A percentile compares a stretch with the other conserved stretches of the same genome.
Evolutionary conservation across 2,329 filamentous ascomycete species (phyloP).

Genomic region (Colletotrichum sp.): DNA sequence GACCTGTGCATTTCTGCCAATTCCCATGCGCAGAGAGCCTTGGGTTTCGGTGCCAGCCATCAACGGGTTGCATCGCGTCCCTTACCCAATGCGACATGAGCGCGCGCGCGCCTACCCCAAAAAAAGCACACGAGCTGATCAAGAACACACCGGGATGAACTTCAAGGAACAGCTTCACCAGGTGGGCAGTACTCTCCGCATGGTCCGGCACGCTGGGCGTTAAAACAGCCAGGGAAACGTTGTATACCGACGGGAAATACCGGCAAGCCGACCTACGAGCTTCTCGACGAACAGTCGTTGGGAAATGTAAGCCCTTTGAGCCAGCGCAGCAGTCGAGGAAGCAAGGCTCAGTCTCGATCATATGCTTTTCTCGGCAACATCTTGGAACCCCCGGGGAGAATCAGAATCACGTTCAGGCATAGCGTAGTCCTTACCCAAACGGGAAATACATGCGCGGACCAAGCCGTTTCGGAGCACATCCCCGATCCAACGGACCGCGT

Average conservation of each 20-base stretch:
- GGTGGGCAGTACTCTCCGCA: background rate
- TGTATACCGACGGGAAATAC: background rate
- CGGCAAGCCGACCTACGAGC: background rate
- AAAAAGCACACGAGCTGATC: background rate
- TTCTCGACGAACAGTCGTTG: background rate
- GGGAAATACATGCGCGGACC: conserved; percentile 15
- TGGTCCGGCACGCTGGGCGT: background rate
- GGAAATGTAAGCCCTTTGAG: background rate
- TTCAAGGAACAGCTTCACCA: background rate
- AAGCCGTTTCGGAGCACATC: conserved; percentile 10
- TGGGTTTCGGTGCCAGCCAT: background rate
- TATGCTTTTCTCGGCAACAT: conserved; percentile 4
- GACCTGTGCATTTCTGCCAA: background rate
- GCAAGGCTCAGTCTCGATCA: background rate
- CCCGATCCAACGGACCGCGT: background rate
- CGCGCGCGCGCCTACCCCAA: background rate
- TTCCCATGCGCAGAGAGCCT: background rate
- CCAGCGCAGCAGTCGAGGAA: background rate
- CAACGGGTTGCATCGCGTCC: background rate
- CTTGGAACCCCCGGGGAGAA: background rate
- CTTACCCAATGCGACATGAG: background rate
- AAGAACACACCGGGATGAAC: background rate
- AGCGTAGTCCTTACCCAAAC: conserved; percentile 2
- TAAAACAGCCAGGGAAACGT: background rate
- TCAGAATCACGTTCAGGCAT: background rate